Conservation (phyloP, 148 eudicot genomes). For the Rhododendron ovatum region DNA sequence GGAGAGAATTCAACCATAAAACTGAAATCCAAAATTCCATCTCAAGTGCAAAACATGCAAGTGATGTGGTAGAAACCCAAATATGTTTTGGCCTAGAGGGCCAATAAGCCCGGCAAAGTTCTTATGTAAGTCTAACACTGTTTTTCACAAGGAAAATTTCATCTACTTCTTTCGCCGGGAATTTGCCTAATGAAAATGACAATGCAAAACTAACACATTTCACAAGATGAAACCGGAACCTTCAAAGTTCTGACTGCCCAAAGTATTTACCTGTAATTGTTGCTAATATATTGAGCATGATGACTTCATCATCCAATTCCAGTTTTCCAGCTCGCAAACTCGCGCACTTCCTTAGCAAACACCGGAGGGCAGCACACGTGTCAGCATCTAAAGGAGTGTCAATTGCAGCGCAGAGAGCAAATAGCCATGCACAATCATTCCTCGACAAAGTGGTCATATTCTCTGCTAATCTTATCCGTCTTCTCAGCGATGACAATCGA, state of each 20-base stretch:
- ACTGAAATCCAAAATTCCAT: no score
- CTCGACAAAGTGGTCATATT: constrained; percentile 32
- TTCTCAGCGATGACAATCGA: constrained; percentile 54
- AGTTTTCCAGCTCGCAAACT: constrained; percentile 61
- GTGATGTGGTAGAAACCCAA: background rate
- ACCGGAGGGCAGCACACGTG: constrained; percentile 70
- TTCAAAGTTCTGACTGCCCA: constrained; percentile 56
- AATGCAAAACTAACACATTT: background rate
- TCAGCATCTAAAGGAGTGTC: constrained; percentile 81
- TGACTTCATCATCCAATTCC: constrained; percentile 67
- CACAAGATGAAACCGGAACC: background rate
- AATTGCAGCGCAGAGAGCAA: constrained; percentile 70
- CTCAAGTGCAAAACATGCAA: background rate
- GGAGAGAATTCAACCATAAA: no score
- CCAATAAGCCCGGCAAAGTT: no score
- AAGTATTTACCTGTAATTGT: constrained; percentile 71
- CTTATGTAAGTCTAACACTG: no score
- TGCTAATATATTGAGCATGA: constrained; percentile 68
- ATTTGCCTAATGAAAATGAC: background rate
- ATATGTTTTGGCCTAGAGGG: no score
- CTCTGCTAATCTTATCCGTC: constrained; percentile 42
- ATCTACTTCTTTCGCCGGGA: background rate
- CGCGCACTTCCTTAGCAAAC: constrained; percentile 71
- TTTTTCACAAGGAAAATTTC: no score
- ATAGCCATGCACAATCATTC: constrained; percentile 68